A percentile compares a stretch with the other conserved stretches of the same genome.
Conservation (phyloP, 768 basidiomycete genomes). For the Roridomyces roridus region DNA sequence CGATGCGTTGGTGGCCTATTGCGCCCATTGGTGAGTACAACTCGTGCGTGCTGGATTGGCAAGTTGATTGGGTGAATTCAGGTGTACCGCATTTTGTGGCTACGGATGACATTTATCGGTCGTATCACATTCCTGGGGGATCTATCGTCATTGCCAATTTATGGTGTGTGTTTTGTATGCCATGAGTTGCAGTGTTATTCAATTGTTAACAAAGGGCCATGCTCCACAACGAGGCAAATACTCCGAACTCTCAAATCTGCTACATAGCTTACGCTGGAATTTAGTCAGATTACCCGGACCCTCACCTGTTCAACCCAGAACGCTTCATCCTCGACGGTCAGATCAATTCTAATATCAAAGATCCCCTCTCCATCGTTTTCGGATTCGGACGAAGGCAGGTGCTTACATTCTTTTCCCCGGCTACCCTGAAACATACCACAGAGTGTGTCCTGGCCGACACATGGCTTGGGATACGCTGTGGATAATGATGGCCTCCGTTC, state of each 20-base stretch:
- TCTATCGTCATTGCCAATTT: constrained; percentile 4
- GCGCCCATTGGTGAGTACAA: not conserved
- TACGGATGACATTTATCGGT: constrained; percentile 22
- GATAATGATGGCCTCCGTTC: not conserved
- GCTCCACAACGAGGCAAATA: not conserved
- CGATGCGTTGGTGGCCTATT: constrained; percentile 2
- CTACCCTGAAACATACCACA: no score
- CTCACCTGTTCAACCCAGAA: not conserved
- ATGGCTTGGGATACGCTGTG: not conserved
- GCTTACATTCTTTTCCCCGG: no score
- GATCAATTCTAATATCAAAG: not conserved
- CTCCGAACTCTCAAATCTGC: not conserved
- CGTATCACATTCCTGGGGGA: constrained; percentile 23
- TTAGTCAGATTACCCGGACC: not conserved
- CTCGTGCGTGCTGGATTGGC: not conserved
- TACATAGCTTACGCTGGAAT: no score
- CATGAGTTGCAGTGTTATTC: not conserved
- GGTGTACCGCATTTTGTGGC: constrained; percentile 16
- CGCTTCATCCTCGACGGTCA: not conserved
- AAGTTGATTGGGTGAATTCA: not conserved
- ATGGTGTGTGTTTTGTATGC: not conserved
- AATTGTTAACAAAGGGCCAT: not conserved
- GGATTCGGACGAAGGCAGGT: not conserved
- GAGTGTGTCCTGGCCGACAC: not conserved
- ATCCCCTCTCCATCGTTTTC: not conserved